Evolutionary conservation across 345 rosid genomes (phyloP).

Genomic region (Microthlaspi erraticum): DNA sequence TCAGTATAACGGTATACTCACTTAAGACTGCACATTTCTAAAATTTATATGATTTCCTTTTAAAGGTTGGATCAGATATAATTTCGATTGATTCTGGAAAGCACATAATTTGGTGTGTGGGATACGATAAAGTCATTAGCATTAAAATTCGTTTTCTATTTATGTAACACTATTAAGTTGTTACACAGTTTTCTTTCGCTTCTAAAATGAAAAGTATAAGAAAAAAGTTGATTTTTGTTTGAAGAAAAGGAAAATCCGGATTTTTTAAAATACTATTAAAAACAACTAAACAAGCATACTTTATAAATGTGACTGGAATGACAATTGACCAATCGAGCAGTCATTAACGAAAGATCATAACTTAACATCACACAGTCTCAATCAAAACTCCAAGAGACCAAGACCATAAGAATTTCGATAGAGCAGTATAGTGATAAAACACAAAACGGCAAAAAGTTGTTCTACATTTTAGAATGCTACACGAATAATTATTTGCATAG

Average conservation of each 20-base stretch:
- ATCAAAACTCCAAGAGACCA: constrained; percentile 40
- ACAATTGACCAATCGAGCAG: constrained; percentile 42
- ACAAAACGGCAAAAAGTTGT: constrained; percentile 40
- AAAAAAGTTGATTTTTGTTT: no score
- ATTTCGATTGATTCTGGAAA: background rate
- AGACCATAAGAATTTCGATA: constrained; percentile 40
- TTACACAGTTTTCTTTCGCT: no score
- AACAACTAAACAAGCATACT: no score
- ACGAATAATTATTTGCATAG: constrained; percentile 18
- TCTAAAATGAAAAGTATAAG: no score
- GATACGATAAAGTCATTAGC: background rate
- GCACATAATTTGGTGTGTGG: background rate
- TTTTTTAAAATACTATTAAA: no score
- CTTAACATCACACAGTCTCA: constrained; percentile 45
- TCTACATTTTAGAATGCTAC: constrained; percentile 14
- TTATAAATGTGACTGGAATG: constrained; percentile 18
- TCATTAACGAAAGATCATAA: constrained; percentile 46
- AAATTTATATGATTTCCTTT: background rate
- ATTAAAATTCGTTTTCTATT: no score
- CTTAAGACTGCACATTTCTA: background rate
- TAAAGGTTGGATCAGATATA: background rate
- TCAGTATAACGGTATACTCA: constrained; percentile 8
- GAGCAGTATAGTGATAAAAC: constrained; percentile 19
- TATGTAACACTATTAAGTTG: no score
- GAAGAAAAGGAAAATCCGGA: no score